Percentiles rank a stretch among this genome's conserved stretches.
Conservation (phyloP, 2,329 filamentous ascomycete species). For the Harringtonia lauricola region DNA sequence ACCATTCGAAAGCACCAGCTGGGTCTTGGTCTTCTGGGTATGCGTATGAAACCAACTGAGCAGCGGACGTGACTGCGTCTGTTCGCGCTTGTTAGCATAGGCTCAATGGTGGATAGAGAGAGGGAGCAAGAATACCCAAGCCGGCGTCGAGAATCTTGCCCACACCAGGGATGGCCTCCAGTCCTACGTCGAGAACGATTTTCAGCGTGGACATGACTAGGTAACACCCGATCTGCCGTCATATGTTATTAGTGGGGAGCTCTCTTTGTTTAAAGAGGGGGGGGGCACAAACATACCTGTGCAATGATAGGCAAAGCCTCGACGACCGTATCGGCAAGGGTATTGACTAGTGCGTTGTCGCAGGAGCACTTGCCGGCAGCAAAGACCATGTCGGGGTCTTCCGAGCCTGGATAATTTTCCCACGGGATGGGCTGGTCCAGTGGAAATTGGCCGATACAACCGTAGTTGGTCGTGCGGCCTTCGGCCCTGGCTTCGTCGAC, state of each 20-base stretch:
- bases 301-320: conserved; percentile 10
- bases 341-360: conserved; percentile 9
- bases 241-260: neutral
- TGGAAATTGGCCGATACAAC: conserved; percentile 7
- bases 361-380: conserved; percentile 5
- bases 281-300: conserved; percentile 2
- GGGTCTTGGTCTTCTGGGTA: conserved; percentile 9
- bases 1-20: conserved; percentile 10
- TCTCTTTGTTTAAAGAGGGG: neutral
- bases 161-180: conserved; percentile 2
- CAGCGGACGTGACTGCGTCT: conserved; percentile 1
- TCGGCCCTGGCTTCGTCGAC: conserved; percentile 4
- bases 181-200: conserved; percentile 6
- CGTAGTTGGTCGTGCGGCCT: conserved; percentile 7
- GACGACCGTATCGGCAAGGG: conserved; percentile 5
- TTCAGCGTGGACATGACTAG: conserved; percentile 12
- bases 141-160: conserved; percentile 3
- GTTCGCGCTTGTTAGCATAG: no score
- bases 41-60: conserved; percentile 7
- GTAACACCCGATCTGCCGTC: conserved; percentile 4
- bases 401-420: neutral
- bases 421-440: conserved; percentile 6
- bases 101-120: neutral
- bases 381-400: neutral
- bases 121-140: neutral